phyloP scores from a whole-genome alignment of 495 filamentous ascomycete genomes.

The Penicillium ochrochloron region DNA sequence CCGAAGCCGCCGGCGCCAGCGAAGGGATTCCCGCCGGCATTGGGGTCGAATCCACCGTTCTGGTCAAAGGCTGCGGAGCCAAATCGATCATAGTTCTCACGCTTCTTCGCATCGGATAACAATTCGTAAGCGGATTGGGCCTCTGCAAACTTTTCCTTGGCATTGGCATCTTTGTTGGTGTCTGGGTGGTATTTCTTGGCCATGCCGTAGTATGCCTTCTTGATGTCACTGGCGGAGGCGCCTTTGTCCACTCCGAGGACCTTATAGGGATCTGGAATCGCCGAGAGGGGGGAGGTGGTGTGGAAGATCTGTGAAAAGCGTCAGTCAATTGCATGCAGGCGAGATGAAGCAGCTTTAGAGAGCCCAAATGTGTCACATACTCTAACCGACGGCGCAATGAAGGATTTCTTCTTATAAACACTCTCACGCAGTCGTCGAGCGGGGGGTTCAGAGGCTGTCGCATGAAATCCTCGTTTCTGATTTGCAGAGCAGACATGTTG shows the following conservation, averaged over 20 bases:
- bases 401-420: conserved; percentile 29
- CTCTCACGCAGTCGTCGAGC: conserved; percentile 31
- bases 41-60: conserved; percentile 70
- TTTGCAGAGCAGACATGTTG: conserved; percentile 27
- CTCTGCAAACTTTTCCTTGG: conserved; percentile 93
- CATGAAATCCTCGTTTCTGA: conserved; percentile 39
- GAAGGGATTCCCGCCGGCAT: conserved; percentile 70
- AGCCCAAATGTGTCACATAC: conserved; percentile 33
- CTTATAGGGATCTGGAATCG: conserved; percentile 82
- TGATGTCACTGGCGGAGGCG: conserved; percentile 86
- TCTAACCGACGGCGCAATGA: conserved; percentile 28
- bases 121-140: conserved; percentile 92
- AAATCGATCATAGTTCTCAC: conserved; percentile 86
- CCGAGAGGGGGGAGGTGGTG: conserved; percentile 62
- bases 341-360: not conserved
- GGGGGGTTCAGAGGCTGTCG: conserved; percentile 27
- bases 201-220: conserved; percentile 96
- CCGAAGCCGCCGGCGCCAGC: conserved; percentile 53
- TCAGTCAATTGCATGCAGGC: conserved; percentile 8
- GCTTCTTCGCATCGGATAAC: conserved; percentile 88
- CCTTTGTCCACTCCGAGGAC: conserved; percentile 80
- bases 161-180: conserved; percentile 89
- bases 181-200: conserved; percentile 99
- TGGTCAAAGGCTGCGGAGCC: conserved; percentile 89
- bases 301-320: conserved; percentile 68